phyloP scores from a whole-genome alignment of 306 rosid species.

The Erythrophleum fordii region DNA sequence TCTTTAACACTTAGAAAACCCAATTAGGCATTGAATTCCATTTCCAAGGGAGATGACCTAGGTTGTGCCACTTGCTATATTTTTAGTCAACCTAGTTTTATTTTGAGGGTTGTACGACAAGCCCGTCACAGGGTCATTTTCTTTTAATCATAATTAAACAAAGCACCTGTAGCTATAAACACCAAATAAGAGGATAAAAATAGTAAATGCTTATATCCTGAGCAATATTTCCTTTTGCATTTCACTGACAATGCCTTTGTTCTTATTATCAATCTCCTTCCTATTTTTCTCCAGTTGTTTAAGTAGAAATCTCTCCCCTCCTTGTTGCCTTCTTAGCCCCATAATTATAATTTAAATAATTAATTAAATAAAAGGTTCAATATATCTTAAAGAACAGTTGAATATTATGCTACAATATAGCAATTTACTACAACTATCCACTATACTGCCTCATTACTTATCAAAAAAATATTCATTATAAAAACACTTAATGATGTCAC shows the following conservation, averaged over 20 bases:
- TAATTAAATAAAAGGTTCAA: conserved; percentile 8
- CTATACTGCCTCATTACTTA: not conserved
- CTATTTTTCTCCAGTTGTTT: conserved; percentile 74
- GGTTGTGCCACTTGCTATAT: too few relatives aligned
- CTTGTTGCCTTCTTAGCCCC: conserved; percentile 78
- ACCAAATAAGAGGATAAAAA: conserved; percentile 1
- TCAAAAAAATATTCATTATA: not conserved
- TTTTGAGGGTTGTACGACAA: too few relatives aligned
- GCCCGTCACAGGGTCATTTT: too few relatives aligned
- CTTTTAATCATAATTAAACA: too few relatives aligned
- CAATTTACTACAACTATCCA: not conserved
- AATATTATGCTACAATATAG: not conserved
- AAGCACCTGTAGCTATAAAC: conserved; percentile 18
- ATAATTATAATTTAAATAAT: conserved; percentile 25
- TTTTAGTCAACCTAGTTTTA: too few relatives aligned
- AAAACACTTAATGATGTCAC: not conserved
- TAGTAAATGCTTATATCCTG: conserved; percentile 55
- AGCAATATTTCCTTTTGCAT: conserved; percentile 55
- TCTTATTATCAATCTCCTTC: conserved; percentile 71
- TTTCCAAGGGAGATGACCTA: too few relatives aligned
- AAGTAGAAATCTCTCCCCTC: conserved; percentile 64
- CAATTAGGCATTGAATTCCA: too few relatives aligned
- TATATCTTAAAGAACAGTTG: conserved; percentile 18
- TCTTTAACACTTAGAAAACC: too few relatives aligned
- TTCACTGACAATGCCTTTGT: conserved; percentile 54